Conservation (phyloP, 1,284 basidiomycete species). For the Boletus sp. region DNA sequence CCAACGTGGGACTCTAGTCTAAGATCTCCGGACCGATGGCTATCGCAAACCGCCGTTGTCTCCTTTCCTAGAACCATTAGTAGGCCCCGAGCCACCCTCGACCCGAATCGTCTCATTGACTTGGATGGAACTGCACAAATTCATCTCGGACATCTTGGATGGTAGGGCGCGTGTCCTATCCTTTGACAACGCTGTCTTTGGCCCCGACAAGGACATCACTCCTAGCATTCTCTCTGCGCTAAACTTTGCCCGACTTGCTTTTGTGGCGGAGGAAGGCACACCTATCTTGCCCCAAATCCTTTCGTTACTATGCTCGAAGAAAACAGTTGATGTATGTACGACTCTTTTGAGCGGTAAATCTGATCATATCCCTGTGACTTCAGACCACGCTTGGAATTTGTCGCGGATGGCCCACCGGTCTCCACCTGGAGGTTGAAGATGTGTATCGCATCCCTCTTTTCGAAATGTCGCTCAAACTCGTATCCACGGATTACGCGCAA, state of each 20-base stretch:
- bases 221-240: conserved; percentile 59
- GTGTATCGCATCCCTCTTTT: conserved; percentile 46
- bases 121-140: conserved; percentile 24
- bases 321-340: conserved; percentile 43
- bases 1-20: too few relatives aligned
- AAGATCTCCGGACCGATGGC: too few relatives aligned
- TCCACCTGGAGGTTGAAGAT: conserved; percentile 55
- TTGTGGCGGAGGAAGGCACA: conserved; percentile 42
- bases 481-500: conserved; percentile 45
- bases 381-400: conserved; percentile 57
- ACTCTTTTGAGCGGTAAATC: neutral
- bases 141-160: conserved; percentile 28
- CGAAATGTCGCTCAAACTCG: conserved; percentile 44
- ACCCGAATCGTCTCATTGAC: neutral
- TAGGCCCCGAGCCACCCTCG: too few relatives aligned
- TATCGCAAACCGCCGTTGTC: conserved; percentile 15
- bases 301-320: conserved; percentile 40
- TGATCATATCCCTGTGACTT: neutral
- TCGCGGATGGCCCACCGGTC: conserved; percentile 47
- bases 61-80: conserved; percentile 10
- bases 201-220: conserved; percentile 41
- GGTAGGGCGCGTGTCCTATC: conserved; percentile 40
- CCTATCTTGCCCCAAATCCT: conserved; percentile 40
- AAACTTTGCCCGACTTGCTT: conserved; percentile 56
- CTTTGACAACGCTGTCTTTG: conserved; percentile 46